Evolutionary conservation across 75 land plant species (phyloP).

Genomic region (Picea sitchensis): DNA sequence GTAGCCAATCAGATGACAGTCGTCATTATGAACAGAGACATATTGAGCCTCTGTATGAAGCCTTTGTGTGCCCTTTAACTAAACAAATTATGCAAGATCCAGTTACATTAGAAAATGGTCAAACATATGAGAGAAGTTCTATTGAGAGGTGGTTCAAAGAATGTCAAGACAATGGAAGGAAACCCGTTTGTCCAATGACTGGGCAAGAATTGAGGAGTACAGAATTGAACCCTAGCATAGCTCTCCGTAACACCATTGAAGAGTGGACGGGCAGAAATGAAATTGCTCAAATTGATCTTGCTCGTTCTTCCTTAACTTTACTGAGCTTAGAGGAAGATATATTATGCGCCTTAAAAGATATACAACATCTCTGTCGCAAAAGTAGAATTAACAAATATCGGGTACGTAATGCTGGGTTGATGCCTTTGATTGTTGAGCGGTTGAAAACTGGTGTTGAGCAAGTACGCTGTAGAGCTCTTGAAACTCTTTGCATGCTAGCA

Average conservation of each 20-base stretch:
- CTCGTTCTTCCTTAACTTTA: slow-evolving; percentile 30
- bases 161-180: slow-evolving; percentile 69
- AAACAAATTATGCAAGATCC: slow-evolving; percentile 94
- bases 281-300: slow-evolving; percentile 62
- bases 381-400: slow-evolving; percentile 49
- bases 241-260: slow-evolving; percentile 79
- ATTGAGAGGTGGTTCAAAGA: slow-evolving; percentile 81
- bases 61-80: slow-evolving; percentile 92
- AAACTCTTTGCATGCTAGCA: slow-evolving; percentile 61
- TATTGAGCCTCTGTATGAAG: slow-evolving; percentile 76
- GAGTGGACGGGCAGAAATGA: slow-evolving; percentile 92
- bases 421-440: slow-evolving; percentile 62
- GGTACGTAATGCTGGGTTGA: slow-evolving; percentile 51
- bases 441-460: slow-evolving; percentile 54
- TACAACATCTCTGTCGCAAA: slow-evolving; percentile 62
- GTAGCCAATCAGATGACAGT: slow-evolving; percentile 55
- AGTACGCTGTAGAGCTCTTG: slow-evolving; percentile 57
- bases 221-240: slow-evolving; percentile 70
- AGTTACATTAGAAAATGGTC: slow-evolving; percentile 84
- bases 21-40: slow-evolving; percentile 30
- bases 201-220: slow-evolving; percentile 50
- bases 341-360: slow-evolving; percentile 44
- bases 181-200: slow-evolving; percentile 69
- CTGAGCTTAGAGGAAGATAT: slow-evolving; percentile 41
- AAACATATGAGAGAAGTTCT: slow-evolving; percentile 81